These are phyloP conservation scores for Ceriops tagal DNA, from an alignment of 345 rosid species.

Conservation along the genomic window DNA sequence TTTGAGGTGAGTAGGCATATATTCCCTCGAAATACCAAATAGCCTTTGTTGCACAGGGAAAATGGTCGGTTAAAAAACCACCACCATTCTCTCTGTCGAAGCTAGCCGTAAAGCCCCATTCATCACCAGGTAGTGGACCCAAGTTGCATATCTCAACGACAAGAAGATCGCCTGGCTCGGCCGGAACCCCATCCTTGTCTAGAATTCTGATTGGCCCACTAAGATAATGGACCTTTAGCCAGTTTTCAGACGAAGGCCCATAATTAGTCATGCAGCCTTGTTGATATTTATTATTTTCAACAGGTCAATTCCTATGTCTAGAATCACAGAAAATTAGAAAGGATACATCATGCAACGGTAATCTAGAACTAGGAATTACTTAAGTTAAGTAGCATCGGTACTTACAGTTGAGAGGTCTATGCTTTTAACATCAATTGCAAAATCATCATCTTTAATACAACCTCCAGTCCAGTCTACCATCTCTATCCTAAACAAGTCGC, in stretches of 20 bases:
- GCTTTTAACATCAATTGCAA: slow-evolving; percentile 19
- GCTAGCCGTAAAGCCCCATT: slow-evolving; percentile 82
- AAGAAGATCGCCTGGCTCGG: slow-evolving; percentile 77
- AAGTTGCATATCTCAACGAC: slow-evolving; percentile 76
- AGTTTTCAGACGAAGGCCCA: background rate
- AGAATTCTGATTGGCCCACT: slow-evolving; percentile 72
- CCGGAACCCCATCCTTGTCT: slow-evolving; percentile 63
- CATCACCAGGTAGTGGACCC: slow-evolving; percentile 86
- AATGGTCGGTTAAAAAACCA: slow-evolving; percentile 84
- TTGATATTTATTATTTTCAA: background rate
- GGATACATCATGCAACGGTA: background rate
- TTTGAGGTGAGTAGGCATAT: slow-evolving; percentile 80
- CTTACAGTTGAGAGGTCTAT: background rate
- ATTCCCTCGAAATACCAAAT: slow-evolving; percentile 96
- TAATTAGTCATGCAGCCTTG: background rate
- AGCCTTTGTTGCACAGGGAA: slow-evolving; percentile 85
- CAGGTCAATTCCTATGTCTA: background rate
- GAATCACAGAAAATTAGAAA: background rate
- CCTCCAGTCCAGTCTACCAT: slow-evolving; percentile 57
- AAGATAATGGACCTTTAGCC: slow-evolving; percentile 59
- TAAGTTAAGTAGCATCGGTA: background rate
- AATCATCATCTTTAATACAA: slow-evolving; percentile 30
- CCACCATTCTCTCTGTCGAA: slow-evolving; percentile 91
- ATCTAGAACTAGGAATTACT: background rate
- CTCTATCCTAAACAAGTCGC: slow-evolving; percentile 56